phyloP scores from a whole-genome alignment of 257 asterid genomes.

The Rhazya stricta region DNA sequence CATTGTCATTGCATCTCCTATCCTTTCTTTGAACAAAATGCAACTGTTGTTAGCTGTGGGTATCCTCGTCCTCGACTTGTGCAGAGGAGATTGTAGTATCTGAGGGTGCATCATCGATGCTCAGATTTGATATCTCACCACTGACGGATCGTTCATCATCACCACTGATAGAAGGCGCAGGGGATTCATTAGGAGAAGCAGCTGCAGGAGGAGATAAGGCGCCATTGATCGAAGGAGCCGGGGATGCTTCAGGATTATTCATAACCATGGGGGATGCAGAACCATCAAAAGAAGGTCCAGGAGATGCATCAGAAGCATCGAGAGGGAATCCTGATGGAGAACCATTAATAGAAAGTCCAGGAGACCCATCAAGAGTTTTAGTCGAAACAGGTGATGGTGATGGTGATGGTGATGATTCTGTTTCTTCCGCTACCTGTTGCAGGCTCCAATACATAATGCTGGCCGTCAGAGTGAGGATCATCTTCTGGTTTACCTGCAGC shows the following conservation, averaged over 20 bases:
- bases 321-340: constrained; percentile 30
- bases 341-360: constrained; percentile 39
- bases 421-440: constrained; percentile 66
- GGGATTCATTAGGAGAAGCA: constrained; percentile 35
- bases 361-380: constrained; percentile 28
- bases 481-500: constrained; percentile 89
- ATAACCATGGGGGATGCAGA: constrained; percentile 35
- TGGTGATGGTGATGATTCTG: constrained; percentile 59
- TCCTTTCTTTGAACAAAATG: not conserved
- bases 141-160: constrained; percentile 45
- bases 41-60: not conserved
- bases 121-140: constrained; percentile 45
- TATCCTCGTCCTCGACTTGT: not conserved
- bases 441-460: constrained; percentile 97
- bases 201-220: constrained; percentile 24
- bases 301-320: constrained; percentile 29
- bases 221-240: constrained; percentile 34
- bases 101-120: constrained; percentile 40
- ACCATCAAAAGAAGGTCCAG: constrained; percentile 38
- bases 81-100: constrained; percentile 29
- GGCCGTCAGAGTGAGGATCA: constrained; percentile 91
- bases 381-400: constrained; percentile 46
- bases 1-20: not conserved
- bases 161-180: constrained; percentile 45
- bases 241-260: constrained; percentile 36